Evolutionary conservation across 148 eudicot genomes (phyloP), one percentile per base, ranked within the genome.

Genomic region (Amaranthus palmeri): DNA sequence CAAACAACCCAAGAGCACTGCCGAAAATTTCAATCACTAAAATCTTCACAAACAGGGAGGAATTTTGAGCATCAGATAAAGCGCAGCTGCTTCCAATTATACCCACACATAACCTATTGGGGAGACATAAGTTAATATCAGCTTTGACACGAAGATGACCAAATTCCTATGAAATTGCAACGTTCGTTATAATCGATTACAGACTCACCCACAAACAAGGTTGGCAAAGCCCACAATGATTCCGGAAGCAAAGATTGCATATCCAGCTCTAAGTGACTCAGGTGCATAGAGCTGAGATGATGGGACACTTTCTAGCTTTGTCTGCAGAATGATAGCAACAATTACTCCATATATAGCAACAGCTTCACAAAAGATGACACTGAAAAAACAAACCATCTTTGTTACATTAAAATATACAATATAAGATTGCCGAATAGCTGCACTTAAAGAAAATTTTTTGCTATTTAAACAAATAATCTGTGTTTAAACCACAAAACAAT

Each of bases 71-170:
- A 83, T 92, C 99, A 45, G 99, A 92, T 61, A 95, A 70, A n/a
- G 99, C 97, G 68, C 99, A 95, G 82, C 99, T 95, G 89, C 99
- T 95, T 86, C 99, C 97, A 65, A 95, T 95, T 41, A 95, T 83
- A 65, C 99, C 99, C 40, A 95, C 99, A 72, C 99, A 95, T 12
- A 95, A 76, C 86, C 99, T 95, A 84, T 63, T 13, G 44, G 43
- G 63, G 60, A 44, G 46, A 56, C 14, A 13, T 2, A 56, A 50
- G 68, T 62, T 47, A 48, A 57, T 61, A 36, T 61, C 46, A 7
- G 2, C 13, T 25, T 4, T 25, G 9, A 54, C 9, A 10, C n/a
- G n/a, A n/a, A 13, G 41, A 15, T 45, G 25, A 18, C 4, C 25
- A 56, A 15, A 10, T 7, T 9, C 41, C 55, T 65, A 48, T 54